Evolutionary conservation across 2,329 filamentous ascomycete genomes (phyloP).

Genomic region (Triangularia verruculosa): DNA sequence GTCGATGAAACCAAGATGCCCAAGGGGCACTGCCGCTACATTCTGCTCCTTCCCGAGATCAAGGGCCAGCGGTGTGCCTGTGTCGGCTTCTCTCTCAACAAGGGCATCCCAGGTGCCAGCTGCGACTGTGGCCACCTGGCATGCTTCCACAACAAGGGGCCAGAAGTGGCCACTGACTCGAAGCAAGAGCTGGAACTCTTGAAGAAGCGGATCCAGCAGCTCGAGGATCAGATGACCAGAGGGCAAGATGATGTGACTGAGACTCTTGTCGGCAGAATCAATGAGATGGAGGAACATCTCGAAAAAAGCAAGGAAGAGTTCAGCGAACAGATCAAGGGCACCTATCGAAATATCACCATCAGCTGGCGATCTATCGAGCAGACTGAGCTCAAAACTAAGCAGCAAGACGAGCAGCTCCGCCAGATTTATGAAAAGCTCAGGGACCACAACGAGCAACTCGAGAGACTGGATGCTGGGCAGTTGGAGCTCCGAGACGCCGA

Average conservation of each 20-base stretch:
- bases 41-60: conserved; percentile 54
- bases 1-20: conserved; percentile 49
- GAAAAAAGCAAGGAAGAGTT: conserved; percentile 52
- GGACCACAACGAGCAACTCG: conserved; percentile 40
- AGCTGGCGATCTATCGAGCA: conserved; percentile 52
- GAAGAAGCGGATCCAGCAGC: conserved; percentile 42
- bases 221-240: conserved; percentile 43
- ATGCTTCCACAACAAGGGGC: conserved; percentile 54
- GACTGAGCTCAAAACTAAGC: conserved; percentile 39
- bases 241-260: conserved; percentile 39
- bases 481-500: conserved; percentile 49
- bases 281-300: conserved; percentile 52
- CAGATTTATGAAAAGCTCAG: conserved; percentile 42
- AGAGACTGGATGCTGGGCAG: conserved; percentile 47
- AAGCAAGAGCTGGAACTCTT: conserved; percentile 49
- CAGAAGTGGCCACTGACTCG: conserved; percentile 39
- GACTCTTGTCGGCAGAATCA: conserved; percentile 43
- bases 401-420: conserved; percentile 38
- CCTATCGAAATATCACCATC: conserved; percentile 53
- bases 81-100: conserved; percentile 55
- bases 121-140: conserved; percentile 60
- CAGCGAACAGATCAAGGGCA: conserved; percentile 51
- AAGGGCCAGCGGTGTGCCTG: conserved; percentile 59
- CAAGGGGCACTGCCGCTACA: conserved; percentile 58
- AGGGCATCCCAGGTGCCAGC: conserved; percentile 49